Evolutionary conservation across 2,329 filamentous ascomycete genomes (phyloP).

Genomic region (Mycosphaerella sp.): DNA sequence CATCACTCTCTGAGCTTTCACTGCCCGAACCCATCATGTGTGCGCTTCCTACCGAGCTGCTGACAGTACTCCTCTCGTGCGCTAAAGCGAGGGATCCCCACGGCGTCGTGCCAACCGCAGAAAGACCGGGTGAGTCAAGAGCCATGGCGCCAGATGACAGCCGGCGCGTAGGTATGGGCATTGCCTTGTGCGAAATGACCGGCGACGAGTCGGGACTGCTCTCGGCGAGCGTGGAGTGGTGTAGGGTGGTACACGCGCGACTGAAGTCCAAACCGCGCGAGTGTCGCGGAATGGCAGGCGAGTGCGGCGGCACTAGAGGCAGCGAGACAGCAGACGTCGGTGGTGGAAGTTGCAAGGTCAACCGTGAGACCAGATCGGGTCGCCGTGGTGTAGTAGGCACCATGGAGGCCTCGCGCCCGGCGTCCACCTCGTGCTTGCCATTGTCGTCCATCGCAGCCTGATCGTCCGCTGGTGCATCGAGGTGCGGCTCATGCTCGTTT

Average conservation of each 20-base stretch:
- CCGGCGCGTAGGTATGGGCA: conserved; percentile 51
- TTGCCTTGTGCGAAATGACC: conserved; percentile 64
- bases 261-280: conserved; percentile 92
- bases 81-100: conserved; percentile 18
- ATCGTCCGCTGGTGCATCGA: not conserved
- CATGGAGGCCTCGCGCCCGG: not conserved
- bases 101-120: conserved; percentile 18
- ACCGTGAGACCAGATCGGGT: conserved; percentile 55
- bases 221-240: conserved; percentile 90
- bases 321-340: conserved; percentile 36
- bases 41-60: conserved; percentile 74
- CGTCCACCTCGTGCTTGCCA: not conserved
- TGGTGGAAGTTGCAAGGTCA: conserved; percentile 63
- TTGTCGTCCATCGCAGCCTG: not conserved
- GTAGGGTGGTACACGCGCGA: conserved; percentile 83
- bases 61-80: conserved; percentile 64
- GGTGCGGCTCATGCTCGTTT: not conserved
- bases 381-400: conserved; percentile 44
- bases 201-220: conserved; percentile 88
- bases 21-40: conserved; percentile 75
- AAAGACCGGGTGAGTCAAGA: conserved; percentile 59
- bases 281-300: conserved; percentile 61
- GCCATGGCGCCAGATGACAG: conserved; percentile 36
- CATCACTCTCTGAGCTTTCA: conserved; percentile 62
- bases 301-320: conserved; percentile 6